Percentiles rank a stretch among this genome's conserved stretches.
Conservation (phyloP, 2,329 filamentous ascomycete species). For the Cadophora sp. region DNA sequence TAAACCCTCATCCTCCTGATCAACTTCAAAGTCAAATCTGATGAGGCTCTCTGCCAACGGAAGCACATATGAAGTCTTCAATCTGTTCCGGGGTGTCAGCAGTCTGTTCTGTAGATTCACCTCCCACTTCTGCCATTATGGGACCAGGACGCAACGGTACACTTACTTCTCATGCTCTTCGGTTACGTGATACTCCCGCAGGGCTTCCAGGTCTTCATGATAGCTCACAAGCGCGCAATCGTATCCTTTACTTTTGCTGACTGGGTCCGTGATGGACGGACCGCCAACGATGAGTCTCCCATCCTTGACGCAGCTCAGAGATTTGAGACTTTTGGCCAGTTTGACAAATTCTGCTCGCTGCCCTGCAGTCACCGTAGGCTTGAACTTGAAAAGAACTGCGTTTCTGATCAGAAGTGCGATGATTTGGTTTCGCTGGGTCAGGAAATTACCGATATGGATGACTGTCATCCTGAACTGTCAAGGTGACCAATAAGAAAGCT, state of each 20-base stretch:
- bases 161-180: slow-evolving; percentile 33
- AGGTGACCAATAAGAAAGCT: background rate
- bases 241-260: slow-evolving; percentile 34
- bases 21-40: slow-evolving; percentile 36
- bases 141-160: background rate
- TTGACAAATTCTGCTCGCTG: slow-evolving; percentile 31
- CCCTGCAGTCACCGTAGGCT: slow-evolving; percentile 17
- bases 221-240: slow-evolving; percentile 35
- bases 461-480: slow-evolving; percentile 31
- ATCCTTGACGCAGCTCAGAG: slow-evolving; percentile 31
- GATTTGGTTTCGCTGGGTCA: background rate
- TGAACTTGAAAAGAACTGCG: slow-evolving; percentile 36
- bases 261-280: slow-evolving; percentile 33
- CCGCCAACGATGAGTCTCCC: slow-evolving; percentile 34
- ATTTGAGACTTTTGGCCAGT: slow-evolving; percentile 29
- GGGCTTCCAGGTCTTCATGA: slow-evolving; percentile 27
- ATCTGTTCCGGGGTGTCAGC: background rate
- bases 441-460: slow-evolving; percentile 33
- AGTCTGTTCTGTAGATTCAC: background rate
- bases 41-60: slow-evolving; percentile 35
- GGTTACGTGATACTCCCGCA: slow-evolving; percentile 36
- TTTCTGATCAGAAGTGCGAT: background rate
- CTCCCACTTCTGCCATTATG: no score
- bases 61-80: slow-evolving; percentile 28
- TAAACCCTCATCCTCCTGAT: slow-evolving; percentile 31